phyloP scores from a whole-genome alignment of 352 stramenopile species.

The Globisporangium solare region DNA sequence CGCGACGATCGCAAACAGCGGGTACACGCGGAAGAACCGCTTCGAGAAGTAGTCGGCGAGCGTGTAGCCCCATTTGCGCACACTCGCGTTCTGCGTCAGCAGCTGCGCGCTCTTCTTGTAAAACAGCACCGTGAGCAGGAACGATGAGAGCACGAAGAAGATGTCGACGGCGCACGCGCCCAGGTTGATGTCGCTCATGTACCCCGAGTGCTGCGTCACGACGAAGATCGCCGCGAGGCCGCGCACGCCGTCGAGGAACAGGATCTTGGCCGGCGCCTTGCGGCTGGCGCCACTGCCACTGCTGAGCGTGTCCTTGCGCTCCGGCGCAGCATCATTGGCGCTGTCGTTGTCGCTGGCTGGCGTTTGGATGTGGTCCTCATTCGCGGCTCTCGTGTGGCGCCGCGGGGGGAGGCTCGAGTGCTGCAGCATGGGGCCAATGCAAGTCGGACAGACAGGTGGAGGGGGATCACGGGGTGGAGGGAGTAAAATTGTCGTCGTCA shows the following conservation, averaged over 20 bases:
- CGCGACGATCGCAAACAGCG: constrained; percentile 34
- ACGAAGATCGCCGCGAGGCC: constrained; percentile 14
- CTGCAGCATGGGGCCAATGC: not conserved
- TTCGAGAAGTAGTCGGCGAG: constrained; percentile 42
- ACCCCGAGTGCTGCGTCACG: constrained; percentile 17
- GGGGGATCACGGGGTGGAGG: too few relatives aligned
- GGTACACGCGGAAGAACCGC: constrained; percentile 52
- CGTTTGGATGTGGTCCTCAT: not conserved
- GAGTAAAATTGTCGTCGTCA: too few relatives aligned
- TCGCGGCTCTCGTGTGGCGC: not conserved
- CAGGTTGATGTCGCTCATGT: constrained; percentile 10
- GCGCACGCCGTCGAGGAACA: constrained; percentile 6
- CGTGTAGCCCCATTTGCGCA: constrained; percentile 10
- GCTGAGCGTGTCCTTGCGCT: not conserved
- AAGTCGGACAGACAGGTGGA: too few relatives aligned
- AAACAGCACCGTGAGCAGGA: constrained; percentile 22
- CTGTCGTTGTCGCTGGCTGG: too few relatives aligned
- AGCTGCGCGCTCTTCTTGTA: constrained; percentile 16
- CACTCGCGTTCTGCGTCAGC: constrained; percentile 8
- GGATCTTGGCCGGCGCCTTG: not conserved
- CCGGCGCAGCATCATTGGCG: too few relatives aligned
- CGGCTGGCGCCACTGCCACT: not conserved
- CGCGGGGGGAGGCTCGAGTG: not conserved
- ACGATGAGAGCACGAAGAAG: constrained; percentile 25
- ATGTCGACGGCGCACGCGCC: constrained; percentile 11